These are phyloP conservation scores for Sporobolomyces roseus DNA, from an alignment of 768 basidiomycete species.

Conservation along the genomic window DNA sequence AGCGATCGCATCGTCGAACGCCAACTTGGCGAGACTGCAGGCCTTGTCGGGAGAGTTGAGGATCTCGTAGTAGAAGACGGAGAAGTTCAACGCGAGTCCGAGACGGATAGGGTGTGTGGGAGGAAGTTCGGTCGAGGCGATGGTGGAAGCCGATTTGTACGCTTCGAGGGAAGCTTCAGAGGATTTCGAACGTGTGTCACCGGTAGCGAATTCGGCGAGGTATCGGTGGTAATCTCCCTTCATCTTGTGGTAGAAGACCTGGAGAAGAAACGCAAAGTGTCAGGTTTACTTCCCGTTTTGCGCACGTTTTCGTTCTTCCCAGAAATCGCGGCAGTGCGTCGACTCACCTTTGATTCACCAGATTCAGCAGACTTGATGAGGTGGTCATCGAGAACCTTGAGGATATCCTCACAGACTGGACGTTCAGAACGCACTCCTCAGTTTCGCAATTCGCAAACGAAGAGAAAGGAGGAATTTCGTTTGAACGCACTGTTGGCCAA, in stretches of 20 bases:
- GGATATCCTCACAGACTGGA: constrained; percentile 86
- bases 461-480: neutral
- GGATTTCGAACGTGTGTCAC: constrained; percentile 93
- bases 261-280: neutral
- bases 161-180: constrained; percentile 96
- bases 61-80: constrained; percentile 99
- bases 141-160: constrained; percentile 96
- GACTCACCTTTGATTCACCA: constrained; percentile 98
- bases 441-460: neutral
- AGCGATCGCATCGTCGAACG: constrained; percentile 97
- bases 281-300: neutral
- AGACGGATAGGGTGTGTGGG: constrained; percentile 97
- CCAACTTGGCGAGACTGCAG: constrained; percentile 97
- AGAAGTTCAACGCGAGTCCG: constrained; percentile 98
- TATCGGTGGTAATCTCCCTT: constrained; percentile 99
- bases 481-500: constrained; percentile 70
- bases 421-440: neutral
- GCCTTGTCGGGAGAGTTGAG: constrained; percentile 98
- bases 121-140: constrained; percentile 88
- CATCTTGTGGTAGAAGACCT: constrained; percentile 55
- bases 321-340: too few species aligned
- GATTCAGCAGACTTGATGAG: constrained; percentile 93
- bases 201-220: constrained; percentile 96
- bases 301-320: too few species aligned
- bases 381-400: constrained; percentile 95